These are phyloP conservation scores for Yamadazyma mexicana DNA, from an alignment of 1,139 yeast species.

Conservation along the genomic window DNA sequence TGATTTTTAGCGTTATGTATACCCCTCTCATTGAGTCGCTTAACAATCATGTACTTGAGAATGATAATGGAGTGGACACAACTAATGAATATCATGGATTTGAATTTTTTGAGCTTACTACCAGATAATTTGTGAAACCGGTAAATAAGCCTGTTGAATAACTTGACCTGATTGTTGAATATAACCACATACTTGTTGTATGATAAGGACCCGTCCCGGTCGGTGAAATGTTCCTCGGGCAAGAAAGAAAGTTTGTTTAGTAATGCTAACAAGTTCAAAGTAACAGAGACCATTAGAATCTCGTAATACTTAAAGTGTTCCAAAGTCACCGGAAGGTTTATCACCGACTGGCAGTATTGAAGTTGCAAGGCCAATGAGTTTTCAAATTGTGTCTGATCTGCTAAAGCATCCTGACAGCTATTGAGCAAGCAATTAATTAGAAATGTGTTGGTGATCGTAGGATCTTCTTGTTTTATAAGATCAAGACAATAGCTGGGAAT, in stretches of 20 bases:
- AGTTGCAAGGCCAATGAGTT: conserved; percentile 25
- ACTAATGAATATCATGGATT: conserved; percentile 24
- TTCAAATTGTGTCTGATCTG: conserved; percentile 14
- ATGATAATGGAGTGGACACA: conserved; percentile 33
- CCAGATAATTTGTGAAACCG: conserved; percentile 18
- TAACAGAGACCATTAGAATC: conserved; percentile 30
- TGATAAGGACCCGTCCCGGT: conserved; percentile 3
- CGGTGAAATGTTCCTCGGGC: conserved; percentile 1
- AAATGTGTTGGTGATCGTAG: conserved; percentile 18
- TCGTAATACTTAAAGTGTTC: conserved; percentile 21
- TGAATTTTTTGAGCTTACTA: conserved; percentile 13
- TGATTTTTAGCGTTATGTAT: too few relatives aligned
- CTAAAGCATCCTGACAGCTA: conserved; percentile 21
- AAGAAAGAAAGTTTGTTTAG: conserved; percentile 14
- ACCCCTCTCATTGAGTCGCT: background rate
- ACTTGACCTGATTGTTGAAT: conserved; percentile 33
- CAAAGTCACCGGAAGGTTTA: conserved; percentile 14
- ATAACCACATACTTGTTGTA: conserved; percentile 16
- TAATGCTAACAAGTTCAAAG: conserved; percentile 26
- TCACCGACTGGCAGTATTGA: conserved; percentile 24
- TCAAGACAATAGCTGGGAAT: conserved; percentile 36
- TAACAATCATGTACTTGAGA: conserved; percentile 28
- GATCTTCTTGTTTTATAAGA: conserved; percentile 12
- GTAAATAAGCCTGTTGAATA: conserved; percentile 28
- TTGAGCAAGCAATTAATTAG: conserved; percentile 32